Conservation (phyloP, 2,329 filamentous ascomycete genomes). For the Scedosporium apiospermum region DNA sequence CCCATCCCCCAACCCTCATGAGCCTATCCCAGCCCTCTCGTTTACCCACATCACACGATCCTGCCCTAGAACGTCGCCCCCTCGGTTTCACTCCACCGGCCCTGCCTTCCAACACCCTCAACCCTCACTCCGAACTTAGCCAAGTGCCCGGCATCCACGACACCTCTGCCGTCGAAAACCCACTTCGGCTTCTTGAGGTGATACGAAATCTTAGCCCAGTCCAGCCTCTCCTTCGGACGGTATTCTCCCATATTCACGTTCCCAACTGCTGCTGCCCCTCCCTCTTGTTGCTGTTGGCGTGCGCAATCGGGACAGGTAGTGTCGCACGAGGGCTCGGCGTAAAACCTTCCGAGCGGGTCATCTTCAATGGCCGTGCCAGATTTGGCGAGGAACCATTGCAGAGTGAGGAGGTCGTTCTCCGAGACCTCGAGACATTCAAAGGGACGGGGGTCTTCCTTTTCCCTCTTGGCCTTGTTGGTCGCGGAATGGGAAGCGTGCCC, state of each 20-base stretch:
- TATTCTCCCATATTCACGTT: slow-evolving; percentile 28
- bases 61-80: neutral
- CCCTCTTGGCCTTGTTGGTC: slow-evolving; percentile 8
- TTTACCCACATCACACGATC: neutral
- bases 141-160: slow-evolving; percentile 39
- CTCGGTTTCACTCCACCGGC: slow-evolving; percentile 2
- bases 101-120: slow-evolving; percentile 41
- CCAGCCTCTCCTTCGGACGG: slow-evolving; percentile 35
- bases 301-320: slow-evolving; percentile 40
- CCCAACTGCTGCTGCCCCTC: slow-evolving; percentile 21
- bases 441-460: slow-evolving; percentile 34
- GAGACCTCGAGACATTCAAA: slow-evolving; percentile 26
- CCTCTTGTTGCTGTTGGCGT: slow-evolving; percentile 22
- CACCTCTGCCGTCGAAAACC: slow-evolving; percentile 48
- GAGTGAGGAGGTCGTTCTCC: slow-evolving; percentile 35
- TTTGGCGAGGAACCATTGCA: slow-evolving; percentile 37
- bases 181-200: slow-evolving; percentile 43
- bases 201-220: slow-evolving; percentile 41
- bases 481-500: neutral
- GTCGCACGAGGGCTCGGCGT: slow-evolving; percentile 33
- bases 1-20: neutral
- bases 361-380: slow-evolving; percentile 16
- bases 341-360: slow-evolving; percentile 37
- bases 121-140: slow-evolving; percentile 40
- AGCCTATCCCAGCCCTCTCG: neutral